Conservation (phyloP, 2,329 filamentous ascomycete genomes). For the Dactylonectria estremocensis region DNA sequence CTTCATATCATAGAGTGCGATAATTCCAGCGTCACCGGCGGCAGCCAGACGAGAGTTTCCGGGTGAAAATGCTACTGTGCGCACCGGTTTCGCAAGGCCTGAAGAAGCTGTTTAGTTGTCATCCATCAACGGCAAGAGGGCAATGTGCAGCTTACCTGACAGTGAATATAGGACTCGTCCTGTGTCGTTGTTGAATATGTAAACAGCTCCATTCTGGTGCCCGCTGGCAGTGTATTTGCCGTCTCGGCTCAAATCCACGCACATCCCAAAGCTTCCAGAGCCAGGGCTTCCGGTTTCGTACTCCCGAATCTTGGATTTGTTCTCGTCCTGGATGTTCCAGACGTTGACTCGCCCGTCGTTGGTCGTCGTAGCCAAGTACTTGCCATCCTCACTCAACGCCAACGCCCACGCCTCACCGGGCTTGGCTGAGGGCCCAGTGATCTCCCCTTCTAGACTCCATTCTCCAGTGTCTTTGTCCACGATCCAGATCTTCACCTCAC, state of each 20-base stretch:
- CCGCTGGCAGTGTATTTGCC: slow-evolving; percentile 91
- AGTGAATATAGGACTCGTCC: slow-evolving; percentile 89
- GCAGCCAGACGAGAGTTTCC: slow-evolving; percentile 88
- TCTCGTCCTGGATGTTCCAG: slow-evolving; percentile 78
- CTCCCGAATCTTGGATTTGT: slow-evolving; percentile 77
- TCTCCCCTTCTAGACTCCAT: slow-evolving; percentile 62
- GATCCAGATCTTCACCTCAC: slow-evolving; percentile 89
- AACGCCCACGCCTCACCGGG: slow-evolving; percentile 89
- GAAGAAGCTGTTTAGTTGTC: slow-evolving; percentile 25
- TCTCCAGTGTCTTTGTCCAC: slow-evolving; percentile 70
- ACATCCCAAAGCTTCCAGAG: slow-evolving; percentile 91
- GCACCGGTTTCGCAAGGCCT: slow-evolving; percentile 90
- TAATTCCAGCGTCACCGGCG: slow-evolving; percentile 89
- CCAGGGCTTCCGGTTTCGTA: slow-evolving; percentile 82
- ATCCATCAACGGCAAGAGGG: not conserved
- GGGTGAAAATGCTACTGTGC: slow-evolving; percentile 90
- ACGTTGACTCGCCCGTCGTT: slow-evolving; percentile 91
- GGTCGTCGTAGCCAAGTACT: slow-evolving; percentile 88
- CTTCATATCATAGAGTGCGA: slow-evolving; percentile 91
- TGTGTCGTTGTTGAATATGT: slow-evolving; percentile 95
- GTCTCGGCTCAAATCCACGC: slow-evolving; percentile 85
- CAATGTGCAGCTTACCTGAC: slow-evolving; percentile 70
- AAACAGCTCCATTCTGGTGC: slow-evolving; percentile 92
- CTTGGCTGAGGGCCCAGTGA: slow-evolving; percentile 64
- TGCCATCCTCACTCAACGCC: slow-evolving; percentile 86